Evolutionary conservation across 2,329 filamentous ascomycete genomes (phyloP), one percentile per base, ranked within the genome.

Genomic region (Conoideocrella luteorostrata): DNA sequence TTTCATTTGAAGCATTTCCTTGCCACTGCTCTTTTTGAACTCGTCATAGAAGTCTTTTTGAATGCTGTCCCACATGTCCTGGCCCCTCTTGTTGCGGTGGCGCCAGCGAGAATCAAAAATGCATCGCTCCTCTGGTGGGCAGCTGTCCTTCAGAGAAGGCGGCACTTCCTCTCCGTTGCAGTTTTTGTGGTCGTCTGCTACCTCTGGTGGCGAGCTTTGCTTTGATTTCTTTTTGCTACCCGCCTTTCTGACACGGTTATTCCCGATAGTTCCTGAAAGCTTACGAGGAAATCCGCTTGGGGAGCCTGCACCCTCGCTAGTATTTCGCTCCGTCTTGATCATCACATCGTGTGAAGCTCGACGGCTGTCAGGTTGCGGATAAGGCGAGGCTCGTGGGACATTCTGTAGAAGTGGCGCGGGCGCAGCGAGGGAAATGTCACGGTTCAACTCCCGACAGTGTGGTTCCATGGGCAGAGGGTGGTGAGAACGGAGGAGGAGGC

Each of bases 41-140:
- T 47, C 46, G 7, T 49, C 44, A 12, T 54, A 54, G 47, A 66
- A 78, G 44, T 71, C 67, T 5, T 54, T 56, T 39, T 68, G 65
- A 45, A 80, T 77, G 30, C 66, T 63, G 20, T 75, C 69, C 76
- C 76, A 80, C 74, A 79, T 79, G 26, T 75, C 73, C 49, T 75
- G 74, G 13, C 76, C 75, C 51, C 74, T 75, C 41, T 68, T 64
- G 17, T 67, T 53, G 13, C 67, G 60, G 50, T 70, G 66, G 20
- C 67, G 54, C 54, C 67, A 69, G 11, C 74, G 65, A n/a, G 72
- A 65, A 21, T 72, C 61, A 39, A 77, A 71, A 24, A 80, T 66
- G 41, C 61, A 73, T 18, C 63, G 64, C 47, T 75, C 70, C 26
- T 75, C 68, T 2, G 69, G 64, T 1, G 71, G 70, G 21, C 72